Percentiles rank a stretch among this genome's conserved stretches.
Evolutionary conservation across 768 basidiomycete species (phyloP).

Genomic region (Mycena metata): DNA sequence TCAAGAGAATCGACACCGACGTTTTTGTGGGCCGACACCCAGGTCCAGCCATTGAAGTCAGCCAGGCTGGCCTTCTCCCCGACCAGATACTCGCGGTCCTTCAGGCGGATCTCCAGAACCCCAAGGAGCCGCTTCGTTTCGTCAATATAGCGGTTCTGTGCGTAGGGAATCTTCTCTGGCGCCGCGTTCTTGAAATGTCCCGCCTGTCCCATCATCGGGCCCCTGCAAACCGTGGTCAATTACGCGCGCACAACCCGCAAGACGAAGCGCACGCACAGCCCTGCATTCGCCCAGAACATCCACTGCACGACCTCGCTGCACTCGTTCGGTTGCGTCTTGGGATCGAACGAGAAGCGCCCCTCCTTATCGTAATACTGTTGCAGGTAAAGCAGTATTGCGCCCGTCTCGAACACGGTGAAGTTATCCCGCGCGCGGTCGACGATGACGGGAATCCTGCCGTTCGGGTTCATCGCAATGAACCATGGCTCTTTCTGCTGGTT

Average conservation of each 20-base stretch:
- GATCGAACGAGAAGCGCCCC: conserved; percentile 55
- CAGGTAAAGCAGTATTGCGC: conserved; percentile 62
- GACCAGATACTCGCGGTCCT: conserved; percentile 60
- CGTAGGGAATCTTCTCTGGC: conserved; percentile 26
- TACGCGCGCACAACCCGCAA: too few relatives aligned
- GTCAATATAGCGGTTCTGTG: conserved; percentile 54
- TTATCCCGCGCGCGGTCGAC: conserved; percentile 44
- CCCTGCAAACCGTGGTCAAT: conserved; percentile 10
- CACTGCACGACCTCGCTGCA: conserved; percentile 59
- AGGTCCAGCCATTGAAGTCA: conserved; percentile 52
- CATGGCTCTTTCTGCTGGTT: conserved; percentile 48
- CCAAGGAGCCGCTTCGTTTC: conserved; percentile 64
- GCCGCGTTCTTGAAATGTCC: conserved; percentile 23
- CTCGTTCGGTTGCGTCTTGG: conserved; percentile 45
- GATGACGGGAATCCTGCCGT: conserved; percentile 59
- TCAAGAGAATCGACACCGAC: conserved; percentile 52
- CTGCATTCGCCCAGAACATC: conserved; percentile 58
- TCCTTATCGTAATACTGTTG: conserved; percentile 60
- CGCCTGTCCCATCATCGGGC: conserved; percentile 39
- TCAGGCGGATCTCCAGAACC: conserved; percentile 62
- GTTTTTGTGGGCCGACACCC: conserved; percentile 49
- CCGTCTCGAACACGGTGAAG: conserved; percentile 57
- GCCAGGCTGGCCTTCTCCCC: conserved; percentile 58
- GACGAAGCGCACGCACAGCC: conserved; percentile 24
- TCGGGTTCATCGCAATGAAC: conserved; percentile 55